Evolutionary conservation across 2,329 filamentous ascomycete genomes (phyloP), one percentile per base, ranked within the genome.

Genomic region (Arthroderma sp.): DNA sequence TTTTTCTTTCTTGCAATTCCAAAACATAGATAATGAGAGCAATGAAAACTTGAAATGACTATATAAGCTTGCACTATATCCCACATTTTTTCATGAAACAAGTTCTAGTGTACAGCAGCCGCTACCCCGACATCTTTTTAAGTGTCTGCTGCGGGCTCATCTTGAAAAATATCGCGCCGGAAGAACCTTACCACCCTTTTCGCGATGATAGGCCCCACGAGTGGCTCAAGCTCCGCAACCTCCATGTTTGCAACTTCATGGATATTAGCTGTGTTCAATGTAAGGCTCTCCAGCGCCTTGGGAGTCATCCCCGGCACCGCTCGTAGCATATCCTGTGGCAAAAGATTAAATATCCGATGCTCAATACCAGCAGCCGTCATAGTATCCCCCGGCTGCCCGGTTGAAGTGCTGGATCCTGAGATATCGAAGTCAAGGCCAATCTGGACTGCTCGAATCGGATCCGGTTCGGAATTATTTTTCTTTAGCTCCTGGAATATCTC

Each of bases 401-500:
- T 29, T 6, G 32, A 4, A 8, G 41, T 36, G 37, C 34, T 34
- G 28, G 54, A 54, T 46, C 34, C 47, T 11, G 55, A 51, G 29
- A 65, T 55, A 27, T 74, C 74, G 3, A 71, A 66, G 52, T 85
- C 80, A 1, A 98, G 68, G 0, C 91, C 91, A 2, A 88, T 77
- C 48, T 83, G 78, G 5, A 94, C 87, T 0, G 91, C 91, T 3
- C 78, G 79, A 32, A 94, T 74, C 1, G 91, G 91, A 60, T 98
- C 88, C 0, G 91, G 91, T 64, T 98, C 91, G 3, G 81, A 73
- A 54, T 89, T 83, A 56, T 87, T 82, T 53, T 86, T 83, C 68
- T 98, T 98, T 44, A 98, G 75, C 53, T 86, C 82, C 56, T 88
- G 82, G 60, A 98, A 96, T 50, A 98, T 96, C 68, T 96, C 88